A percentile compares a stretch with the other conserved stretches of the same genome.
Conservation (phyloP, 352 stramenopile species). For the Pythium insidiosum region DNA sequence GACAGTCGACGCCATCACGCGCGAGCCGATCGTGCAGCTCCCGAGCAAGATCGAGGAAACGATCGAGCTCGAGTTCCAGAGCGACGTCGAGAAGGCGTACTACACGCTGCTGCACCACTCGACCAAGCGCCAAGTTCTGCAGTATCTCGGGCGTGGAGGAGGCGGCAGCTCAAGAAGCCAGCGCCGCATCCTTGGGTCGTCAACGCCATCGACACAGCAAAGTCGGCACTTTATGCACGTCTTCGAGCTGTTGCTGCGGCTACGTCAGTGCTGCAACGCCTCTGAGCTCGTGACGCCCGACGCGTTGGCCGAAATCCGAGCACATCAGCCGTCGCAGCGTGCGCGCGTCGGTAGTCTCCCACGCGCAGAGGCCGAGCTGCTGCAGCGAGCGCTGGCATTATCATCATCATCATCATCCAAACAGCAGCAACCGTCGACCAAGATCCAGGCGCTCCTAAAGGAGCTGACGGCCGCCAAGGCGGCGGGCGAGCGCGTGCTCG, state of each 20-base stretch:
- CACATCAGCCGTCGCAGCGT: constrained; percentile 15
- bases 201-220: no score
- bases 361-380: constrained; percentile 14
- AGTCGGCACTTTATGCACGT: constrained; percentile 86
- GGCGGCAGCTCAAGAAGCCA: no score
- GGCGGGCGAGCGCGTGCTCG: constrained; percentile 46
- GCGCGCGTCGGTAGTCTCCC: constrained; percentile 11
- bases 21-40: constrained; percentile 46
- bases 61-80: constrained; percentile 45
- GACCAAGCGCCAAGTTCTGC: constrained; percentile 71
- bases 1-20: constrained; percentile 32
- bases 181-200: no score
- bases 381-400: constrained; percentile 23
- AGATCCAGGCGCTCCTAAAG: constrained; percentile 43
- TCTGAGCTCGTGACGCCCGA: constrained; percentile 52
- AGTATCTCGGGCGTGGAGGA: constrained; percentile 53
- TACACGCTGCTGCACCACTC: constrained; percentile 75
- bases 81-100: constrained; percentile 68
- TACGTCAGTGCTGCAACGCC: constrained; percentile 81
- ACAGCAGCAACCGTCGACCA: constrained; percentile 30
- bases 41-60: constrained; percentile 54
- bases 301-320: constrained; percentile 28
- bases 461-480: constrained; percentile 39
- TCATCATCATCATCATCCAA: no score
- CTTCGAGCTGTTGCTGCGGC: constrained; percentile 82